Evolutionary conservation across 371 early-diverging fungal genomes (phyloP), one percentile per base, ranked within the genome.

Genomic region (Rhizopus microsporus): DNA sequence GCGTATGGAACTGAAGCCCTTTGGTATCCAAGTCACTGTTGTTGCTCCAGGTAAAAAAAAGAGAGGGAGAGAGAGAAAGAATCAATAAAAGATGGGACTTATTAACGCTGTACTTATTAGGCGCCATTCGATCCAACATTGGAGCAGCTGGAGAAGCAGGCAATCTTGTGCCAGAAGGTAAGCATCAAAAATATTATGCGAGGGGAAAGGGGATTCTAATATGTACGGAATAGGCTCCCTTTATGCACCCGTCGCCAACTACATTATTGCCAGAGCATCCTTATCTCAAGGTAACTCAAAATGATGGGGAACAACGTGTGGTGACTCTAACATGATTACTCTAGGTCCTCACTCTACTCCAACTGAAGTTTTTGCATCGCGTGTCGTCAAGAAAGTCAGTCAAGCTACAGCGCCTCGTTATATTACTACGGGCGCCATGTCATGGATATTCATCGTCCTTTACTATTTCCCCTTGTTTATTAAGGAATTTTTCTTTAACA

Each of bases 41-140:
- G 70, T 87, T 38, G 78, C 77, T 9, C 88, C 88, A 12, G 23
- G 23, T 23, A 23, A 1, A 23, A 23, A 23, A 23, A 23, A 23
- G n/a, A n/a, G n/a, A n/a, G n/a, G n/a, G n/a, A n/a, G n/a, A n/a
- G n/a, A n/a, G n/a, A n/a, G n/a, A 23, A 23, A 23, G 23, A 1
- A 23, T 23, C 2, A 23, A 23, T 23, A 23, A 23, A 23, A 23
- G 23, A 23, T 1, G 23, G 23, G 23, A 2, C 23, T 23, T 23
- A 23, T 23, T 23, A 23, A 23, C 2, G 23, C 23, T 23, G 23
- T 23, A 0, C 23, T 23, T 23, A 23, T 23, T 2, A 23, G 70
- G 76, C 29, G 74, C 79, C 0, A 84, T 86, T 59, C 81, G 63
- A 54, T 86, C 86, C 40, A 84, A 86, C 68, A 72, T 86, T 68